A percentile compares a stretch with the other conserved stretches of the same genome.
Evolutionary conservation across 495 filamentous ascomycete species (phyloP).

Genomic region (Lophiostoma macrostomum): DNA sequence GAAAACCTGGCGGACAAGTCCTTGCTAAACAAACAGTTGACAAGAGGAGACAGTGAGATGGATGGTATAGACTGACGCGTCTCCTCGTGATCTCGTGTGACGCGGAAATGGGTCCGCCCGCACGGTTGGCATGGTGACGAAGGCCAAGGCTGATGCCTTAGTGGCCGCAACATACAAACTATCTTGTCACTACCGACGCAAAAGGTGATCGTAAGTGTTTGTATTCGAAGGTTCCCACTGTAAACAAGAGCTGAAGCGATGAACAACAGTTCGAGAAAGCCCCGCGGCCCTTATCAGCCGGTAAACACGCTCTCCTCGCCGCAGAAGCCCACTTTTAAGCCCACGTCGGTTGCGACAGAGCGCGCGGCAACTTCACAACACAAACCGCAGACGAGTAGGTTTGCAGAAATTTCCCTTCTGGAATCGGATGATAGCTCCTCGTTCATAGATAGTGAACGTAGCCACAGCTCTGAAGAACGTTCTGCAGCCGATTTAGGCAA

Average conservation of each 20-base stretch:
- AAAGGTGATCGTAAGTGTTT: background rate
- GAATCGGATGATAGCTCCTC: background rate
- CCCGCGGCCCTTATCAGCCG: constrained; percentile 31
- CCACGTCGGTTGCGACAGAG: no score
- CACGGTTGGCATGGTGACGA: constrained; percentile 5
- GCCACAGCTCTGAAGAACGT: background rate
- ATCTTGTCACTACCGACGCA: no score
- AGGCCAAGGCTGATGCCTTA: constrained; percentile 4
- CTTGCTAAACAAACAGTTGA: no score
- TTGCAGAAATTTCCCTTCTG: background rate
- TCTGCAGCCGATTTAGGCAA: constrained; percentile 16
- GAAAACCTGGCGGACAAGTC: no score
- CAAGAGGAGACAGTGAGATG: no score
- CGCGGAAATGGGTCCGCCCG: background rate
- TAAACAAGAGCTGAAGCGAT: no score
- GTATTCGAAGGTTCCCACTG: no score
- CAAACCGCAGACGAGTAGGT: background rate
- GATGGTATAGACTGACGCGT: no score
- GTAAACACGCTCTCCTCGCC: constrained; percentile 36
- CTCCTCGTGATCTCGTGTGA: constrained; percentile 1
- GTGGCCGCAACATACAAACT: background rate
- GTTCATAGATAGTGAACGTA: background rate
- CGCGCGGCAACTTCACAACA: background rate
- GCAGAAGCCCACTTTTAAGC: constrained; percentile 31
- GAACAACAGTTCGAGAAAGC: constrained; percentile 17